Base-by-base conservation (phyloP, 345 rosid genomes). In the Salix dunnii region DNA sequence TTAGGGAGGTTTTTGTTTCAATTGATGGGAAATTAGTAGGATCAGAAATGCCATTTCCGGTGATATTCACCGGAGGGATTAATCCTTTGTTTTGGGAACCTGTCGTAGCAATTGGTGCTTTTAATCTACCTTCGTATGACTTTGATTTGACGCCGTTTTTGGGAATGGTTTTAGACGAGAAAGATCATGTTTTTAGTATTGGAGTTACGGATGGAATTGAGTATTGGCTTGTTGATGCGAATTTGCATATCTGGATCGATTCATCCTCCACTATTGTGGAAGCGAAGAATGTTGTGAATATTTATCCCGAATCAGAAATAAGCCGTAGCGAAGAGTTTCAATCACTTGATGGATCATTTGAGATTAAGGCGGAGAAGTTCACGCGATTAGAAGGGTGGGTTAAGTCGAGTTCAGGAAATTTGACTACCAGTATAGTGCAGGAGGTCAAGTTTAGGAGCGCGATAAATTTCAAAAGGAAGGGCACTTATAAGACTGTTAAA, bases 1-100 rank as follows among this genome's bases (percentile, higher is more conserved):
- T 75, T 73, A 67, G 97, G 67, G 96, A 91, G 83, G 92, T 93
- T 67, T 78, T 85, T 40, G 88, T 90, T 38, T 86, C 85, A 14
- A 86, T 95, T 21, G 97, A 95, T 20, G 90, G 93, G 66, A 81
- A 74, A 28, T 80, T 89, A n/a, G 89, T 86, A 7, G 97, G 89
- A 31, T 95, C 99, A 0, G 92, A 87, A 75, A 83, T 91, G 23
- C 93, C 89, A 35, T 89, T 90, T 70, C 97, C 99, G 31, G 94
- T 95, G 23, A 79, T 95, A 11, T 93, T 90, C 74, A 87, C 93
- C 1, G 99, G 99, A 1, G 96, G 97, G 62, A 87, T 93, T 67
- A 95, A 95, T 55, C 97, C 99, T 0, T 80, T 95, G 71, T 85
- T 93, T 69, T 95, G 99, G 97, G 88, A 89, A 76, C 97, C 97